Conservation (phyloP, 495 filamentous ascomycete species). For the Paragyromitra xinjiangensis region DNA sequence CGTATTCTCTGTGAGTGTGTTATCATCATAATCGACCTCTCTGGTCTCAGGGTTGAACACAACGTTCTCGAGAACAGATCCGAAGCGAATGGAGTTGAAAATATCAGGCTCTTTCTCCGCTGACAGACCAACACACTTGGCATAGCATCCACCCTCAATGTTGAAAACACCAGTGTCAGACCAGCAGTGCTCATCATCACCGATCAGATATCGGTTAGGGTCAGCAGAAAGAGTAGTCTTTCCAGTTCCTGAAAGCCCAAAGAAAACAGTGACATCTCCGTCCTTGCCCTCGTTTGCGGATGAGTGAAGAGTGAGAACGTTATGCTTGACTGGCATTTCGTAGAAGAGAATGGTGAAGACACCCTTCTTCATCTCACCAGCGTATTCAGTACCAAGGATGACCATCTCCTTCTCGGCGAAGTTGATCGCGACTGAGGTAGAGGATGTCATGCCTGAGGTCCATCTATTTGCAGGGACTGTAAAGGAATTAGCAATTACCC, state of each 20-base stretch:
- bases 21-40: slow-evolving; percentile 92
- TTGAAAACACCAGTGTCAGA: slow-evolving; percentile 97
- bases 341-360: slow-evolving; percentile 99
- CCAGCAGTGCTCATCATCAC: slow-evolving; percentile 99
- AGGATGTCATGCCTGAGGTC: slow-evolving; percentile 97
- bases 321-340: slow-evolving; percentile 99
- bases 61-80: slow-evolving; percentile 97
- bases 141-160: slow-evolving; percentile 99
- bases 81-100: slow-evolving; percentile 94
- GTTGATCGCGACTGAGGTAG: slow-evolving; percentile 86
- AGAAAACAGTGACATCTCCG: slow-evolving; percentile 97
- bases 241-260: slow-evolving; percentile 96
- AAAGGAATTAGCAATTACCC: slow-evolving; percentile 20
- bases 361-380: slow-evolving; percentile 99
- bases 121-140: slow-evolving; percentile 97
- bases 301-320: slow-evolving; percentile 95
- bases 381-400: slow-evolving; percentile 98
- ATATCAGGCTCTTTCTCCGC: slow-evolving; percentile 99
- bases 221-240: slow-evolving; percentile 99
- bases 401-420: slow-evolving; percentile 95
- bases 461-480: slow-evolving; percentile 92
- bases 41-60: slow-evolving; percentile 93
- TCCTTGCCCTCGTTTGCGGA: slow-evolving; percentile 89
- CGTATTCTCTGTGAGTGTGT: slow-evolving; percentile 96
- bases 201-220: slow-evolving; percentile 93